Evolutionary conservation across 2,329 filamentous ascomycete species (phyloP), one percentile per base, ranked within the genome.

Genomic region (Neopestalotiopsis sp.): DNA sequence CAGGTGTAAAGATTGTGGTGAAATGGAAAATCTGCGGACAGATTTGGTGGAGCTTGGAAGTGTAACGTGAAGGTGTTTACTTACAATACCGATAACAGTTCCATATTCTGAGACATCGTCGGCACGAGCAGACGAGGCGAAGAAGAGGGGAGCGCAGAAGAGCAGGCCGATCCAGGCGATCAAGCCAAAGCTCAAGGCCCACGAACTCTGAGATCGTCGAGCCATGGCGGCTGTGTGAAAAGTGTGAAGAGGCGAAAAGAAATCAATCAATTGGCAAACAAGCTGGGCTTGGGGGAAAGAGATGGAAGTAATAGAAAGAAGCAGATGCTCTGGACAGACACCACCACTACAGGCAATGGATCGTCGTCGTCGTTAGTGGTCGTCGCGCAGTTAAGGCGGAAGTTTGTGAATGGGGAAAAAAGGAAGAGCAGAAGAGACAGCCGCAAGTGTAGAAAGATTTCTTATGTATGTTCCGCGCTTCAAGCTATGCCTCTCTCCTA

Each of bases 151-250:
- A 73, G 92, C 90, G 64, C 64, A 66, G 78, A 99, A 93, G 74
- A 98, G 90, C 73, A 97, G 90, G 80, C 94, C 90, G 77, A 98
- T 92, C 87, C 97, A 98, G 85, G 95, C 91, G 83, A 97, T 86
- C 81, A 96, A 85, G 89, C 94, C 94, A 88, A 98, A 86, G 91
- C 91, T 86, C 86, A 95, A 81, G 88, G 90, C 88, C 89, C 92
- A 86, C 84, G 89, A 86, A 85, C 88, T 86, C 86, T 88, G 84
- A 80, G 90, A 91, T 79, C 85, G 83, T 78, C 83, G 82, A 83
- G 85, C 84, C 85, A 87, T 87, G 71, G 73, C 74, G 71, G 42
- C 67, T 32, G 66, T 40, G 66, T 62, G 65, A 20, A 14, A 38
- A 14, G 56, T 60, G 32, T 60, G n/a, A 66, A 64, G 63, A 64